A percentile compares a stretch with the other conserved stretches of the same genome.
Evolutionary conservation across 2,329 filamentous ascomycete species (phyloP).

Genomic region (Epichloe sp.): DNA sequence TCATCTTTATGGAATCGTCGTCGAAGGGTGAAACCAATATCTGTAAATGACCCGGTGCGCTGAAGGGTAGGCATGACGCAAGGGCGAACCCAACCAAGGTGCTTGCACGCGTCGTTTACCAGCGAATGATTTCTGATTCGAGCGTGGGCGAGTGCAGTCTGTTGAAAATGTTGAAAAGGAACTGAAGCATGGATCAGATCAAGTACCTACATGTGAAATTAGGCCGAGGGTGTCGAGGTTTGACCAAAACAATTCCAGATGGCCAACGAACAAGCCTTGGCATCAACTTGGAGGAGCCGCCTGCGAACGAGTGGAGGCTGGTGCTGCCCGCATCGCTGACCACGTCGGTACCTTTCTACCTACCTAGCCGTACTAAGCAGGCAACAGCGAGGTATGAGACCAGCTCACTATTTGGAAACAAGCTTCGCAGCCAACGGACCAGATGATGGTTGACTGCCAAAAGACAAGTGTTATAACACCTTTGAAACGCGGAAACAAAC

Average conservation of each 20-base stretch:
- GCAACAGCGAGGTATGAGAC: too few species aligned
- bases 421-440: too few species aligned
- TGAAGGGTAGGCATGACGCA: conserved; percentile 27
- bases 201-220: neutral
- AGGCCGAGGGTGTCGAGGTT: neutral
- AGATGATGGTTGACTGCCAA: too few species aligned
- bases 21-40: conserved; percentile 63
- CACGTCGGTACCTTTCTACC: too few species aligned
- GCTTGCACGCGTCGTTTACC: neutral
- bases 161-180: neutral
- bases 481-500: too few species aligned
- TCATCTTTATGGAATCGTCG: conserved; percentile 58
- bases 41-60: conserved; percentile 37
- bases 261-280: neutral
- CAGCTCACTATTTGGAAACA: too few species aligned
- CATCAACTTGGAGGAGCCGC: too few species aligned
- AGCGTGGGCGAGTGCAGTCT: neutral
- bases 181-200: neutral
- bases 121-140: neutral
- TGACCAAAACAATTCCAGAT: neutral
- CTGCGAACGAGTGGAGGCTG: too few species aligned
- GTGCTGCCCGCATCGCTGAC: too few species aligned
- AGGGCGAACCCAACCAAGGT: neutral
- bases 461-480: too few species aligned
- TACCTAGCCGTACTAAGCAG: too few species aligned